Evolutionary conservation across 352 stramenopile species (phyloP), one percentile per base, ranked within the genome.

Genomic region (Phytophthora pisi): DNA sequence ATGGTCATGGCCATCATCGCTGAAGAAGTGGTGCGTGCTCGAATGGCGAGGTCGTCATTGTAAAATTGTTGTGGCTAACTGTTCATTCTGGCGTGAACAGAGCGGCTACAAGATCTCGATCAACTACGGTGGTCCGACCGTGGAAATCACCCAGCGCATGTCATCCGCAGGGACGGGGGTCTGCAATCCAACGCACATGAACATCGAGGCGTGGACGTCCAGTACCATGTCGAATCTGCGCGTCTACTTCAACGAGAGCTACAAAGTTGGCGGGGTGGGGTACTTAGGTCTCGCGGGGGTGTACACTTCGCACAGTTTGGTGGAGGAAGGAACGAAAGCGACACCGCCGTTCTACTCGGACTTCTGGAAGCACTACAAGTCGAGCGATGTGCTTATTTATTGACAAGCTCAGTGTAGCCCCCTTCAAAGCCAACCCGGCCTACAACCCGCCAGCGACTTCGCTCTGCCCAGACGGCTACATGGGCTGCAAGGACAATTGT

Each of bases 231-330:
- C 51, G 3, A 31, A 20, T 7, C 54, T 89, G 11, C 56, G 54
- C 13, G 56, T 83, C 23, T 89, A 86, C 58, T 64, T 72, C 9
- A 89, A 91, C 57, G 79, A 88, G n/a, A 79, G 68, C 18, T 86
- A 78, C 43, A 26, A 46, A 0, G 70, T 58, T 0, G 82, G 82
- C 5, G 62, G 57, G 2, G 36, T 84, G 2, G 79, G 78, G 0
- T 88, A 87, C 61, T 70, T 78, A 0, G 75, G 80, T 5, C 62
- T 71, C 4, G 73, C 77, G 15, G 79, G 81, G 0, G 23, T 90
- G 8, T 90, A 88, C 66, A 89, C 80, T 0, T 78, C 73, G 3
- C 56, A 52, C 16, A 53, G 77, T 20, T 84, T 88, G 30, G 70
- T 83, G 2, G n/a, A 45, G 0, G 52, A 77, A 4, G 55, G 42